A percentile compares a stretch with the other conserved stretches of the same genome.
phyloP scores from a whole-genome alignment of 345 rosid species.

The Carallia brachiata region DNA sequence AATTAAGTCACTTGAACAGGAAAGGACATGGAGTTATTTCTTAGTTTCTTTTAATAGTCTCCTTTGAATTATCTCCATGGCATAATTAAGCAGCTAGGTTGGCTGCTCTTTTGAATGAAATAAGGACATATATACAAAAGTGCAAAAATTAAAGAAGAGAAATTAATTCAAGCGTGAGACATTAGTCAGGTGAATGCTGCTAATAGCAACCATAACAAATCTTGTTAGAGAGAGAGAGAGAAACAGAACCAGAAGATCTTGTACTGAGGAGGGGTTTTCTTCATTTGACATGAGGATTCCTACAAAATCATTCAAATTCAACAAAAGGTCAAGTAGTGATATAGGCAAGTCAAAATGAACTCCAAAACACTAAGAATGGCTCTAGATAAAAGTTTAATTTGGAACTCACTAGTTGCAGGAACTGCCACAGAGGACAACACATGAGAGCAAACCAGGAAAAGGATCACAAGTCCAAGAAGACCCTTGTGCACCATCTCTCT shows the following conservation, averaged over 20 bases:
- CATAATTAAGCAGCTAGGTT: no score
- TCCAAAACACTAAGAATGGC: not conserved
- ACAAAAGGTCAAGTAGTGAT: not conserved
- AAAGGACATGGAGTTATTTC: no score
- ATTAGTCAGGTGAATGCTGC: no score
- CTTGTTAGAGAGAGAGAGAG: conserved; percentile 1
- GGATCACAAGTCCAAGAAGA: not conserved
- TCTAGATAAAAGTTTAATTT: no score
- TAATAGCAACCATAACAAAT: no score
- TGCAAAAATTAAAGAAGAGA: no score
- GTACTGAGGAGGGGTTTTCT: conserved; percentile 22
- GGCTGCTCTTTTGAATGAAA: no score
- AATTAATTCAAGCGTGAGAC: no score
- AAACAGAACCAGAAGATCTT: conserved; percentile 39
- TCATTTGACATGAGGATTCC: conserved; percentile 41
- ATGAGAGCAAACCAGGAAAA: conserved; percentile 26
- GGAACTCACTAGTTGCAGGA: conserved; percentile 27
- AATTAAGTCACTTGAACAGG: no score
- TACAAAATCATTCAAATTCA: conserved; percentile 1
- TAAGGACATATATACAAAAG: no score
- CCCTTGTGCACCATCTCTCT: conserved; percentile 8
- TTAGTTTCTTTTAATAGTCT: no score
- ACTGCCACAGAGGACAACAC: conserved; percentile 20
- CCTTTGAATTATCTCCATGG: no score
- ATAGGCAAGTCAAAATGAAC: not conserved